A percentile compares a stretch with the other conserved stretches of the same genome.
phyloP scores from a whole-genome alignment of 2,329 filamentous ascomycete species.

The Talaromyces amestolkiae region DNA sequence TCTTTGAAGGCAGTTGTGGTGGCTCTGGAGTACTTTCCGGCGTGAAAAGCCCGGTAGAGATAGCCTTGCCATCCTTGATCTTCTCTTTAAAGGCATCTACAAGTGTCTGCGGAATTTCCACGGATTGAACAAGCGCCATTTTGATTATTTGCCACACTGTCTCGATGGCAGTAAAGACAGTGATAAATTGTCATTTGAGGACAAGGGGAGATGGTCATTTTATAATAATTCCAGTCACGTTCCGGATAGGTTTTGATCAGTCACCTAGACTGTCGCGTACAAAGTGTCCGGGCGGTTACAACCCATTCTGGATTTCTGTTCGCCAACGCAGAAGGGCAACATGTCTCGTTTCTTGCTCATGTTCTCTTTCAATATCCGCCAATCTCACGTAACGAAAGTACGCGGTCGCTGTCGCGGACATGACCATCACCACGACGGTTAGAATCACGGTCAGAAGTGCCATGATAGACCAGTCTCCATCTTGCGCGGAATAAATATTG shows the following conservation, averaged over 20 bases:
- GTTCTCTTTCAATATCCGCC: not conserved
- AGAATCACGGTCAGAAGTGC: conserved; percentile 41
- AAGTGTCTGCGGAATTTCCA: not conserved
- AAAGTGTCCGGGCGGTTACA: not conserved
- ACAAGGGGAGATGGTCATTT: not conserved
- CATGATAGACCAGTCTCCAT: conserved; percentile 47
- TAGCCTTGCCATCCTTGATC: not conserved
- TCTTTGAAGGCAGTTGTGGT: not conserved
- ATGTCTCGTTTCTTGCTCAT: not conserved
- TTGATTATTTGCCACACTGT: not conserved
- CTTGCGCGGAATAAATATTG: conserved; percentile 50
- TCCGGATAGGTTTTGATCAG: not conserved
- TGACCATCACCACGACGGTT: conserved; percentile 26
- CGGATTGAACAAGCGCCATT: not conserved
- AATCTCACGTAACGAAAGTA: not conserved
- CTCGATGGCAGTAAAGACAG: not conserved
- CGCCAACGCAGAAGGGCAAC: not conserved
- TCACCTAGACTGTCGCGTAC: not conserved
- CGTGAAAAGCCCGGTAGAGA: not conserved
- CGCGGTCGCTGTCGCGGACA: conserved; percentile 25
- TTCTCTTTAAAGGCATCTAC: not conserved
- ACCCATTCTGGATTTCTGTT: not conserved
- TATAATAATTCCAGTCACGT: not conserved
- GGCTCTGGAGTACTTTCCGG: not conserved
- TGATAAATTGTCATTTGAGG: not conserved